Percentiles rank a stretch among this genome's conserved stretches.
Evolutionary conservation across 352 stramenopile genomes (phyloP).

Genomic region (Globisporangium camurandrum): DNA sequence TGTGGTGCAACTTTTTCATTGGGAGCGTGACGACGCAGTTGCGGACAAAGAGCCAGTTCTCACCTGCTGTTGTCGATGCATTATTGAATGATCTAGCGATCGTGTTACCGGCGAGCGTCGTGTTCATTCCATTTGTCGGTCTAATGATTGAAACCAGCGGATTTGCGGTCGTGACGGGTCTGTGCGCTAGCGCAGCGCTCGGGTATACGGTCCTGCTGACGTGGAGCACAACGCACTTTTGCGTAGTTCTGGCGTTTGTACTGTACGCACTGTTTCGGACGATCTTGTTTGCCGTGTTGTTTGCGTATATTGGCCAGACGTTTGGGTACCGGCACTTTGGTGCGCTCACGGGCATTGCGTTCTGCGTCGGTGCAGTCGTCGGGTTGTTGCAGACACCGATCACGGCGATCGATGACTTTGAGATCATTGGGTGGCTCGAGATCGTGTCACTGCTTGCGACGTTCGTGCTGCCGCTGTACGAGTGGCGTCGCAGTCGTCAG

Average conservation of each 20-base stretch:
- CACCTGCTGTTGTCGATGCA: conserved; percentile 25
- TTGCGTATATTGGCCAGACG: conserved; percentile 66
- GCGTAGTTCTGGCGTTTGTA: conserved; percentile 52
- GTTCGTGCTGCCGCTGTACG: conserved; percentile 38
- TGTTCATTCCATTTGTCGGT: conserved; percentile 71
- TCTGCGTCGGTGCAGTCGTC: conserved; percentile 56
- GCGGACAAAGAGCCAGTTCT: conserved; percentile 32
- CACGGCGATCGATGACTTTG: conserved; percentile 37
- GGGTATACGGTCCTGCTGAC: conserved; percentile 38
- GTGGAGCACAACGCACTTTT: conserved; percentile 18
- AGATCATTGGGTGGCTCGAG: conserved; percentile 37
- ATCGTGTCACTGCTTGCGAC: conserved; percentile 42
- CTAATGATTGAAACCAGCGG: conserved; percentile 64
- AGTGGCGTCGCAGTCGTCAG: conserved; percentile 27
- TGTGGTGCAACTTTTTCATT: conserved; percentile 85
- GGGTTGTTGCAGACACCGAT: conserved; percentile 62
- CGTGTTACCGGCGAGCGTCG: conserved; percentile 53
- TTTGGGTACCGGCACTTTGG: conserved; percentile 86
- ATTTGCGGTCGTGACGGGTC: conserved; percentile 44
- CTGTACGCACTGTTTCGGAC: conserved; percentile 77
- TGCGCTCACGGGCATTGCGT: conserved; percentile 67
- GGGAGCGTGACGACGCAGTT: conserved; percentile 55
- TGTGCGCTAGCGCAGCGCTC: conserved; percentile 33
- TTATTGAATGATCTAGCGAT: conserved; percentile 49
- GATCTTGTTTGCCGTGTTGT: conserved; percentile 79